Evolutionary conservation across 352 stramenopile species (phyloP).

Genomic region (Globisporangium paroecandrum): DNA sequence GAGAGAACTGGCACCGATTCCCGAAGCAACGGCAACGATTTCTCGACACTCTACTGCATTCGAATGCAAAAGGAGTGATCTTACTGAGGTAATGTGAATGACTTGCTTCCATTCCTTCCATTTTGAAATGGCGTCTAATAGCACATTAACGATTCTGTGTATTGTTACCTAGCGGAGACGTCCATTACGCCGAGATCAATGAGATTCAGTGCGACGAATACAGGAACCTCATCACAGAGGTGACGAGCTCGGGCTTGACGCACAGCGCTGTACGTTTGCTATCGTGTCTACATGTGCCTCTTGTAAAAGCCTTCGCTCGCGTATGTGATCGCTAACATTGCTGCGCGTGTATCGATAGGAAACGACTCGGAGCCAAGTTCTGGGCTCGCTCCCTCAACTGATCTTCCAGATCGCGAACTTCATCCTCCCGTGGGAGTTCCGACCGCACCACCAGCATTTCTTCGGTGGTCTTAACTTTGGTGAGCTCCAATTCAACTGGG

Average conservation of each 20-base stretch:
- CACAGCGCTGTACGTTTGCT: slow-evolving; percentile 48
- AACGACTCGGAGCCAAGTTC: slow-evolving; percentile 36
- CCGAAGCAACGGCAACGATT: slow-evolving; percentile 72
- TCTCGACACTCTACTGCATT: slow-evolving; percentile 79
- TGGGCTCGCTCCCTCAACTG: slow-evolving; percentile 49
- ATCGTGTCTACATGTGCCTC: background rate
- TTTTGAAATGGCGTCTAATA: background rate
- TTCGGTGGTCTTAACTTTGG: slow-evolving; percentile 90
- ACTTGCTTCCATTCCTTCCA: background rate
- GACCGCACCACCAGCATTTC: slow-evolving; percentile 48
- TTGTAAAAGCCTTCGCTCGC: too few species aligned
- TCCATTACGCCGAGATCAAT: slow-evolving; percentile 91
- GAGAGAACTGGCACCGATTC: slow-evolving; percentile 89
- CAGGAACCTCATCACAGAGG: slow-evolving; percentile 61
- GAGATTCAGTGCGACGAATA: slow-evolving; percentile 82
- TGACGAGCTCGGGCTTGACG: slow-evolving; percentile 93
- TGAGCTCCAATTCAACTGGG: slow-evolving; percentile 90
- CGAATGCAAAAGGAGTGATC: slow-evolving; percentile 79
- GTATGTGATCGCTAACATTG: background rate
- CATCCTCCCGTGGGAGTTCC: slow-evolving; percentile 73
- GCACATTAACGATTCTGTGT: background rate
- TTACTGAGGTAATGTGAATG: slow-evolving; percentile 60
- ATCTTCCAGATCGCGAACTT: slow-evolving; percentile 66
- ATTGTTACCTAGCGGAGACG: slow-evolving; percentile 67
- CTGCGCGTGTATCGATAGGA: slow-evolving; percentile 38